phyloP scores from a whole-genome alignment of 768 basidiomycete genomes.

The Pulveroboletus sp. region DNA sequence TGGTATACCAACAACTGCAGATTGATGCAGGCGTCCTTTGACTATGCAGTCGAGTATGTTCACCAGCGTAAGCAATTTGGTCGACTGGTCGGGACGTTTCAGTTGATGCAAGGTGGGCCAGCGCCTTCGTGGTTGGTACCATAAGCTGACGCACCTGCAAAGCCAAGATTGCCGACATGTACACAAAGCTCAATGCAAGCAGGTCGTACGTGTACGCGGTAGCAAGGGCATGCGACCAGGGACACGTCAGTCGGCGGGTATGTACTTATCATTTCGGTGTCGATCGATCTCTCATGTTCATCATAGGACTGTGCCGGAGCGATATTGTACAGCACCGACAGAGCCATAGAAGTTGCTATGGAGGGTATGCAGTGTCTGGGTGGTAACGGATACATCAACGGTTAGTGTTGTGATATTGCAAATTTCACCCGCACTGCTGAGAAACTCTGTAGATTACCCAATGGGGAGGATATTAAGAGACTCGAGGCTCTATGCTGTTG shows the following conservation, averaged over 20 bases:
- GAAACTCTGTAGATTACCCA: slow-evolving; percentile 69
- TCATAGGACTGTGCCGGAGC: slow-evolving; percentile 86
- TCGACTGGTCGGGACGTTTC: slow-evolving; percentile 83
- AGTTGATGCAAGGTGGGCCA: slow-evolving; percentile 85
- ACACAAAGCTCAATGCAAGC: slow-evolving; percentile 85
- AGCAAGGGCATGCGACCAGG: slow-evolving; percentile 80
- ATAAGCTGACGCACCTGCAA: slow-evolving; percentile 1
- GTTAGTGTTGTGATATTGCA: slow-evolving; percentile 35
- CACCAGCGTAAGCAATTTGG: slow-evolving; percentile 93
- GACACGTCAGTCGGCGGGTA: slow-evolving; percentile 73
- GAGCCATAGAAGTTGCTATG: slow-evolving; percentile 83
- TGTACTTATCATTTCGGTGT: slow-evolving; percentile 18
- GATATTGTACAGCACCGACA: slow-evolving; percentile 90
- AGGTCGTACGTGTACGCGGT: slow-evolving; percentile 92
- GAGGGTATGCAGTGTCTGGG: slow-evolving; percentile 93
- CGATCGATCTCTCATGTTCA: slow-evolving; percentile 6
- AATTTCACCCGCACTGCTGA: background rate
- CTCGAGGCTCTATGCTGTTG: slow-evolving; percentile 85
- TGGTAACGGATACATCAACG: slow-evolving; percentile 95
- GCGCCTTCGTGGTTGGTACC: background rate
- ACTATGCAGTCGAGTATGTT: slow-evolving; percentile 83
- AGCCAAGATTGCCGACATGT: slow-evolving; percentile 92
- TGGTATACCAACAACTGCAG: slow-evolving; percentile 34
- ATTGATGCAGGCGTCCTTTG: slow-evolving; percentile 92
- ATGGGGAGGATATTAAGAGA: slow-evolving; percentile 85